Evolutionary conservation across 2,329 filamentous ascomycete genomes (phyloP).

Genomic region (Aspergillus ochraceoroseus): DNA sequence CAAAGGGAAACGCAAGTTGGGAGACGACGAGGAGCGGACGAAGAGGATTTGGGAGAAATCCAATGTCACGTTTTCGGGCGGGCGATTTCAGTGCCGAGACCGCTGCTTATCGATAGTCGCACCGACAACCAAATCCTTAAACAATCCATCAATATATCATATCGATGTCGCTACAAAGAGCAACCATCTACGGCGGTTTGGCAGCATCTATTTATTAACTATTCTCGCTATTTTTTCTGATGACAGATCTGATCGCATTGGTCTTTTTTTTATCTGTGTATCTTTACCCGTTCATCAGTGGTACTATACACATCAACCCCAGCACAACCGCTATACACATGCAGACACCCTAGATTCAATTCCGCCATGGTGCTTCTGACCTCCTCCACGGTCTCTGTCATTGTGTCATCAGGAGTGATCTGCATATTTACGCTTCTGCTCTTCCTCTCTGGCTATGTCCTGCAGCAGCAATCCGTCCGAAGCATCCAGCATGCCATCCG

Average conservation of each 20-base stretch:
- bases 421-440: conserved; percentile 73
- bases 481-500: conserved; percentile 68
- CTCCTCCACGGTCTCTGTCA: conserved; percentile 43
- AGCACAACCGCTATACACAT: too few species aligned
- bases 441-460: conserved; percentile 79
- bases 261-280: background rate
- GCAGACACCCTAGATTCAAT: conserved; percentile 8
- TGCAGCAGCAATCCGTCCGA: conserved; percentile 80
- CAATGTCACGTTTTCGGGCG: conserved; percentile 8
- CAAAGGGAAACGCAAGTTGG: conserved; percentile 7
- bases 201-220: background rate
- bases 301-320: background rate
- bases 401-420: conserved; percentile 50
- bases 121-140: conserved; percentile 26
- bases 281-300: background rate
- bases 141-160: too few species aligned
- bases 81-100: conserved; percentile 23
- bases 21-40: conserved; percentile 10
- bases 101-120: conserved; percentile 39
- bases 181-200: too few species aligned
- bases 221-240: background rate
- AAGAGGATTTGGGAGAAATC: conserved; percentile 7
- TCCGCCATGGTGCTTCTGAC: conserved; percentile 44
- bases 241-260: background rate
- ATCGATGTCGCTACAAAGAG: too few species aligned